Evolutionary conservation across 1,284 basidiomycete species (phyloP).

Genomic region (Lentinus polychrous): DNA sequence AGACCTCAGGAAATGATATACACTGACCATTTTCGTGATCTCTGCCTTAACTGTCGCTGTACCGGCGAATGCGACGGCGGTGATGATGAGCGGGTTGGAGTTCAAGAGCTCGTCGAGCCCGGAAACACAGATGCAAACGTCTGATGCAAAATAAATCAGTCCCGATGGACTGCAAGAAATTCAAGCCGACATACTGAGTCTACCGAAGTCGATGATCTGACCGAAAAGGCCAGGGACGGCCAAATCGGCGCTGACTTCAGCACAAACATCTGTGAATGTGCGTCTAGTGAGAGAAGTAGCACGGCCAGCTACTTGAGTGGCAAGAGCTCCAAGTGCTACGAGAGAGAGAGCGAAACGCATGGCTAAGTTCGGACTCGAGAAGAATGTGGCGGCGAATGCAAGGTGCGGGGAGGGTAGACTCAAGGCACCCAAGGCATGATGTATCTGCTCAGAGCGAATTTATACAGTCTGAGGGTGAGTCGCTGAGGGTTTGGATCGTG

Average conservation of each 20-base stretch:
- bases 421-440: background rate
- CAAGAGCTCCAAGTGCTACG: slow-evolving; percentile 6
- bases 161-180: background rate
- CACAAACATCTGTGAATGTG: slow-evolving; percentile 31
- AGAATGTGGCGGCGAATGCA: slow-evolving; percentile 1
- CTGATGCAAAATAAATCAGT: slow-evolving; percentile 17
- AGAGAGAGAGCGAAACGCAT: slow-evolving; percentile 9
- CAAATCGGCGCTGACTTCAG: slow-evolving; percentile 27
- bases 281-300: slow-evolving; percentile 12
- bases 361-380: background rate
- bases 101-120: slow-evolving; percentile 27
- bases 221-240: slow-evolving; percentile 22
- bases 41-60: slow-evolving; percentile 20
- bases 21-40: slow-evolving; percentile 31
- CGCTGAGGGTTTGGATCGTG: no score
- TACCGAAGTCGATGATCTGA: slow-evolving; percentile 22
- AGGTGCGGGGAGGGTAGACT: background rate
- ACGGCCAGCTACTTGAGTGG: slow-evolving; percentile 8
- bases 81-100: slow-evolving; percentile 23
- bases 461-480: background rate
- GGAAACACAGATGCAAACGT: slow-evolving; percentile 34
- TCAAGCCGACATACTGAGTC: slow-evolving; percentile 23
- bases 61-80: slow-evolving; percentile 28
- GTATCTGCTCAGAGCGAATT: background rate
- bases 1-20: no score